A percentile compares a stretch with the other conserved stretches of the same genome.
Conservation (phyloP, 805 yeast genomes). For the Metschnikowia baotianmanensis region DNA sequence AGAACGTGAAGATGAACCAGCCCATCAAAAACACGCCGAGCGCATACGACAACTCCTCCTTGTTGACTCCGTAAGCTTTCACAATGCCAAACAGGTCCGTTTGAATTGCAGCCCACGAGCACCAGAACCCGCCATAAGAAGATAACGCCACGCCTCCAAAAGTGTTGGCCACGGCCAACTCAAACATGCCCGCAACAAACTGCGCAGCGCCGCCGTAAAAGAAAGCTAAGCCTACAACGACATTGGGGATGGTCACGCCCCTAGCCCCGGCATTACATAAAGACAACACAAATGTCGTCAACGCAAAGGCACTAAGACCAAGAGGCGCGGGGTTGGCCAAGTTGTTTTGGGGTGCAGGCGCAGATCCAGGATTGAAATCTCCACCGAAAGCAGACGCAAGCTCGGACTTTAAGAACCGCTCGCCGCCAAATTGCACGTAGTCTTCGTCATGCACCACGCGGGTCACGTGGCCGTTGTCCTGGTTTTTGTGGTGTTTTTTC, state of each 20-base stretch:
- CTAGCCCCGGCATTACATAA: constrained; percentile 21
- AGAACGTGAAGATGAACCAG: constrained; percentile 42
- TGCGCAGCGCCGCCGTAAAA: constrained; percentile 22
- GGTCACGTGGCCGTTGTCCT: constrained; percentile 21
- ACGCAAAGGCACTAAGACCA: constrained; percentile 21
- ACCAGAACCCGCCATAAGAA: constrained; percentile 63
- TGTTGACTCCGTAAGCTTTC: constrained; percentile 39
- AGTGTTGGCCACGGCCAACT: constrained; percentile 20
- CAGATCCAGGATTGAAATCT: constrained; percentile 31
- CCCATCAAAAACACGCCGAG: constrained; percentile 37
- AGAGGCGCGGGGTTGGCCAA: constrained; percentile 37
- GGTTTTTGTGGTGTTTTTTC: constrained; percentile 2
- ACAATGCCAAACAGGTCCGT: constrained; percentile 59
- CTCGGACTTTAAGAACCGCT: constrained; percentile 32
- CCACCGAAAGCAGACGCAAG: constrained; percentile 40
- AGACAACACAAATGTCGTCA: constrained; percentile 22
- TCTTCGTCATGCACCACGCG: constrained; percentile 42
- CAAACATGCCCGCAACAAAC: constrained; percentile 22
- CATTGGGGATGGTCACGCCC: constrained; percentile 18
- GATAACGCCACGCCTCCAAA: constrained; percentile 21
- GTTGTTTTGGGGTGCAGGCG: constrained; percentile 47
- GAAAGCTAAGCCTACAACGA: constrained; percentile 19
- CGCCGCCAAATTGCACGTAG: constrained; percentile 29
- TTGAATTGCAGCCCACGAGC: constrained; percentile 58
- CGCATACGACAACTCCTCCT: constrained; percentile 28